Conservation (phyloP, 2,329 filamentous ascomycete species). For the Rhynchosporium secalis region DNA sequence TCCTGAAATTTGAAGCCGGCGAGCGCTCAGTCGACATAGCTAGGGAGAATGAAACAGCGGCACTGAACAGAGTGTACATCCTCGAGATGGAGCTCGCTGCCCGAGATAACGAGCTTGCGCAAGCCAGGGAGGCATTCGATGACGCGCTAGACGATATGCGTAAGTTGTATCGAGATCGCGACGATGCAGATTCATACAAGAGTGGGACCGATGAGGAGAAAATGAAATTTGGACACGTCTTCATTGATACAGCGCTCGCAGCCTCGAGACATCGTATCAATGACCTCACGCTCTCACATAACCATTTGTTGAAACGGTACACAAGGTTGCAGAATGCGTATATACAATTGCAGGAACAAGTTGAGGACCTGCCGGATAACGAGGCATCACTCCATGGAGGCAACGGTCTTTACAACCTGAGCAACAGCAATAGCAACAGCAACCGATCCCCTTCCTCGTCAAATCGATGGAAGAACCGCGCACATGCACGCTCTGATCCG, state of each 20-base stretch:
- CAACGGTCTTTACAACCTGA: neutral
- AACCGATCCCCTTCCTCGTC: neutral
- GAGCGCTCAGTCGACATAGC: conserved; percentile 60
- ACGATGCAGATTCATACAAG: conserved; percentile 36
- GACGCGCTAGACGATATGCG: conserved; percentile 48
- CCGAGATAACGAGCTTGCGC: conserved; percentile 50
- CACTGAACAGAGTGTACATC: conserved; percentile 59
- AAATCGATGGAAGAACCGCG: neutral
- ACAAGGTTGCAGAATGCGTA: conserved; percentile 50
- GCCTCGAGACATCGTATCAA: conserved; percentile 42
- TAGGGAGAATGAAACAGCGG: conserved; percentile 57
- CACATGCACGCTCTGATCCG: conserved; percentile 13
- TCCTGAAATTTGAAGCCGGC: conserved; percentile 63
- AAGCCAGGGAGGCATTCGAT: conserved; percentile 45
- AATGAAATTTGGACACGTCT: conserved; percentile 18
- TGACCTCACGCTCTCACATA: conserved; percentile 53
- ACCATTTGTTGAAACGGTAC: conserved; percentile 50
- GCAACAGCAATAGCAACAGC: neutral
- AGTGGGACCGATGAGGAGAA: conserved; percentile 15
- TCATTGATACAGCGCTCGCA: conserved; percentile 29
- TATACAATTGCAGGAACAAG: conserved; percentile 40
- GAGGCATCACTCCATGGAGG: conserved; percentile 17
- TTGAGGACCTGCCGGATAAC: conserved; percentile 26
- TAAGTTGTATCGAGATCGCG: neutral
- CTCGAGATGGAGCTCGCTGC: conserved; percentile 58